Evolutionary conservation across 768 basidiomycete genomes (phyloP).

Genomic region (Leucocoprinus birnbaumii): DNA sequence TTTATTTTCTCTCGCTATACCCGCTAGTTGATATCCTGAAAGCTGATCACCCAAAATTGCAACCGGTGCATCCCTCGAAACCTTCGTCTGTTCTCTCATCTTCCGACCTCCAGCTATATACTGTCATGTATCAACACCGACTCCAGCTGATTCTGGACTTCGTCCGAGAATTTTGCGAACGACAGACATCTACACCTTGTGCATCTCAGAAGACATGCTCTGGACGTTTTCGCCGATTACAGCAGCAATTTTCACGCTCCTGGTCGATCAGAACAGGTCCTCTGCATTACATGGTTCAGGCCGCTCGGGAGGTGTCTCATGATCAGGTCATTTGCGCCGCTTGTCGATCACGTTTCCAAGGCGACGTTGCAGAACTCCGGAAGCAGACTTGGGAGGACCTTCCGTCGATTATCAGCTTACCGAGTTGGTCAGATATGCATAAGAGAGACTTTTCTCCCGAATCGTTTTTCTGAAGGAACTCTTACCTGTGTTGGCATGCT

Average conservation of each 20-base stretch:
- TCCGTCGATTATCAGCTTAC: slow-evolving; percentile 41
- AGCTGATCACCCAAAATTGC: slow-evolving; percentile 52
- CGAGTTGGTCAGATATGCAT: slow-evolving; percentile 40
- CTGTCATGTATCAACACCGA: slow-evolving; percentile 56
- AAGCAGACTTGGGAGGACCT: slow-evolving; percentile 45
- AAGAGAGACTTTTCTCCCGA: slow-evolving; percentile 14
- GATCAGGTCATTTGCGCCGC: slow-evolving; percentile 38
- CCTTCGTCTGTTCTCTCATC: slow-evolving; percentile 41
- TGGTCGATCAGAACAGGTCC: slow-evolving; percentile 52
- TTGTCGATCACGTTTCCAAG: slow-evolving; percentile 41
- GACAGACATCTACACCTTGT: background rate
- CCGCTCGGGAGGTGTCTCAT: slow-evolving; percentile 32
- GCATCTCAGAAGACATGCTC: background rate
- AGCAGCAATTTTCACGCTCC: slow-evolving; percentile 25
- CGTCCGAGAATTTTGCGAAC: slow-evolving; percentile 35
- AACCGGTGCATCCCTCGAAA: slow-evolving; percentile 43
- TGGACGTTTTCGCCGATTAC: slow-evolving; percentile 26
- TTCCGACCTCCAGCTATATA: slow-evolving; percentile 45
- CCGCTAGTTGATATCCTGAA: slow-evolving; percentile 44
- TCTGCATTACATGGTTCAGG: slow-evolving; percentile 51
- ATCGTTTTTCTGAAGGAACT: no score
- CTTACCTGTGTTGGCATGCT: no score
- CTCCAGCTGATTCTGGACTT: slow-evolving; percentile 46
- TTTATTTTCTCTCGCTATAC: slow-evolving; percentile 61
- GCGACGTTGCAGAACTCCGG: slow-evolving; percentile 36